These are phyloP conservation scores for Ormosia emarginata DNA, from an alignment of 306 rosid genomes.

Conservation along the genomic window DNA sequence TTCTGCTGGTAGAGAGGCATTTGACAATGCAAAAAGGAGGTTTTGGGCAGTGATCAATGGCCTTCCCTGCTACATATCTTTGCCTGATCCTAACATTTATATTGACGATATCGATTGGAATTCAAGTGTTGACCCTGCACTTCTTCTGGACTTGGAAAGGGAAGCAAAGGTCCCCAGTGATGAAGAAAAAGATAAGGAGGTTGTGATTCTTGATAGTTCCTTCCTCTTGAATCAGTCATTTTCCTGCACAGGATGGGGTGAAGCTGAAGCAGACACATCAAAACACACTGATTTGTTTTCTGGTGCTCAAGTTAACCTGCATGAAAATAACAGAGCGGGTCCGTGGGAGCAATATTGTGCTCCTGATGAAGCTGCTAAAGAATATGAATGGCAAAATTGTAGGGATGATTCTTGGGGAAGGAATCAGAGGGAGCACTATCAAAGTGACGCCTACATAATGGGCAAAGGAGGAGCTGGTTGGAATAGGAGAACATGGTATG, in stretches of 20 bases:
- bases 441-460: conserved; percentile 8
- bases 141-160: conserved; percentile 49
- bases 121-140: conserved; percentile 42
- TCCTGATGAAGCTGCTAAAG: conserved; percentile 5
- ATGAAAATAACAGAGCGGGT: conserved; percentile 8
- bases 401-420: conserved; percentile 24
- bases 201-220: conserved; percentile 26
- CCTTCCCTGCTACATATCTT: conserved; percentile 36
- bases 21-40: conserved; percentile 52
- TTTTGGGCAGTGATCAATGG: conserved; percentile 51
- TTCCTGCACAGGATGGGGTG: background rate
- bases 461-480: conserved; percentile 16
- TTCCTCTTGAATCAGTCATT: conserved; percentile 30
- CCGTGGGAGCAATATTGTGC: conserved; percentile 13
- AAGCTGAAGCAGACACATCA: background rate
- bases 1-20: conserved; percentile 62
- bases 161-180: conserved; percentile 20
- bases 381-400: conserved; percentile 23
- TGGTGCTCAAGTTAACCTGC: background rate
- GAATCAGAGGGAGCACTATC: conserved; percentile 28
- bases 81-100: conserved; percentile 59
- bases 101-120: conserved; percentile 60
- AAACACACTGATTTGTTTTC: conserved; percentile 1
- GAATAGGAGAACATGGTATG: conserved; percentile 21
- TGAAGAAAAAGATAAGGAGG: conserved; percentile 10